These are phyloP conservation scores for Backusella parvicylindrica DNA, from an alignment of 192 early-diverging fungal species.

Conservation along the genomic window DNA sequence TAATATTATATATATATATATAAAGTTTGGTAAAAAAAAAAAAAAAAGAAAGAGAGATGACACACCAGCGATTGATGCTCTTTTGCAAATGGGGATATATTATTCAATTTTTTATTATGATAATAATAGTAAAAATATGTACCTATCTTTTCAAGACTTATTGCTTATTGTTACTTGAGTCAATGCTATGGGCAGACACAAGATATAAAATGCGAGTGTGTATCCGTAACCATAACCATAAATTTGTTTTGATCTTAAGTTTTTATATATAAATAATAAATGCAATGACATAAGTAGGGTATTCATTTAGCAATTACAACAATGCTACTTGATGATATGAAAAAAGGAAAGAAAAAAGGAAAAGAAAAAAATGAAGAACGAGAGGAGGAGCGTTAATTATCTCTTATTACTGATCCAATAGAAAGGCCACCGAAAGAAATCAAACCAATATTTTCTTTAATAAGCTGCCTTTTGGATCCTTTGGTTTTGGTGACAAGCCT, in stretches of 20 bases:
- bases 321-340: constrained; percentile 10
- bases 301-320: constrained; percentile 7
- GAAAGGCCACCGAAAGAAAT: constrained; percentile 4
- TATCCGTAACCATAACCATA: neutral
- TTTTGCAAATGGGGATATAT: no score
- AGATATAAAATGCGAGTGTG: no score
- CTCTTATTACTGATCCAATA: constrained; percentile 7
- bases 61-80: no score
- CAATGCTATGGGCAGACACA: no score
- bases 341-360: constrained; percentile 3
- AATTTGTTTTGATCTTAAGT: constrained; percentile 2
- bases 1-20: no score
- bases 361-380: neutral
- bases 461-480: constrained; percentile 2
- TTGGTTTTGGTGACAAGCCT: neutral
- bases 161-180: no score
- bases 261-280: constrained; percentile 6
- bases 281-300: neutral
- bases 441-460: constrained; percentile 7
- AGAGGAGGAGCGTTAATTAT: neutral
- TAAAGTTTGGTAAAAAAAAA: no score
- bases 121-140: no score
- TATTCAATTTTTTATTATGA: no score
- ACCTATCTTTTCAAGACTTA: no score
- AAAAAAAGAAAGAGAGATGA: no score